These are phyloP conservation scores for Lagenaria siceraria DNA, from an alignment of 306 rosid species.

Conservation along the genomic window DNA sequence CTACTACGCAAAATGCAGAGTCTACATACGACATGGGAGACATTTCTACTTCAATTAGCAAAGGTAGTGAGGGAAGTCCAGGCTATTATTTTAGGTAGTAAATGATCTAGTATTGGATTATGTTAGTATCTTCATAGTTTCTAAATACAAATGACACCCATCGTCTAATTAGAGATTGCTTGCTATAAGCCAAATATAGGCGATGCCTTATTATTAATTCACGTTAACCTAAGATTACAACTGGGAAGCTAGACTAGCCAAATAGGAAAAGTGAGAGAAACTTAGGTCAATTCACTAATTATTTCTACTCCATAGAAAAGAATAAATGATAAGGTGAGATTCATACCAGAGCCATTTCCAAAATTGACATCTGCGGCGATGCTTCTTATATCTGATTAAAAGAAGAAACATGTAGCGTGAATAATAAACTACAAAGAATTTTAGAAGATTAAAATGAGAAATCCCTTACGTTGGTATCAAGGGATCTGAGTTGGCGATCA, in stretches of 20 bases:
- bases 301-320: neutral
- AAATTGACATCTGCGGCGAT: conserved; percentile 47
- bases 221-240: neutral
- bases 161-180: neutral
- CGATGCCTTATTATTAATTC: neutral
- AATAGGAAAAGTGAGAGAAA: neutral
- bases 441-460: neutral
- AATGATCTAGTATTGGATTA: neutral
- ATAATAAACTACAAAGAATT: neutral
- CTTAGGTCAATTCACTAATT: neutral
- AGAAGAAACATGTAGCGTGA: conserved; percentile 13
- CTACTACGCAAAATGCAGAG: neutral
- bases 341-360: conserved; percentile 68
- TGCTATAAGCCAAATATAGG: neutral
- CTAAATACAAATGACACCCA: neutral
- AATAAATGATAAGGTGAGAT: neutral
- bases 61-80: neutral
- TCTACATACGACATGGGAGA: neutral
- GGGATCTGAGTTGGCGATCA: conserved; percentile 71
- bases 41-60: neutral
- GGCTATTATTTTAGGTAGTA: neutral
- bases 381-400: conserved; percentile 56
- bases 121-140: neutral
- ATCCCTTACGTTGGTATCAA: conserved; percentile 66
- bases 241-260: neutral